Evolutionary conservation across 306 rosid genomes (phyloP), one percentile per base, ranked within the genome.

Genomic region (Medicago ruthenica): DNA sequence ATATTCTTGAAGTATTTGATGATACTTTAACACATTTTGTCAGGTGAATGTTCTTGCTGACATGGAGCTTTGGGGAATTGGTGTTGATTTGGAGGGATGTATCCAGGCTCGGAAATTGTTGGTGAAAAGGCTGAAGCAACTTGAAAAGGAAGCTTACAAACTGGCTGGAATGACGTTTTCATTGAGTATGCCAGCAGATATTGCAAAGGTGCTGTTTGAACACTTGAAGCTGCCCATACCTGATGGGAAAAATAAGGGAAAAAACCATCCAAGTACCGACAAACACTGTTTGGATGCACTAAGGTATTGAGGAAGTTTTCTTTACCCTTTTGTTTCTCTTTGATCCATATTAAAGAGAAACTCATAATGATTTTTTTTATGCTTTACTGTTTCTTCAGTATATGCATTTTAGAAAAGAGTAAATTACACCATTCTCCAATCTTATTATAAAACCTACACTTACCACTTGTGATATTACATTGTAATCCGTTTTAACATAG

Each of bases 11-110:
- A 65, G 50, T 44, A 75, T 79, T 44, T 70, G 53, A 83, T 70
- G 45, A 62, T 66, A 44, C 59, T 73, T 74, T 77, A 67, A 80
- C 75, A 55, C 78, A 16, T 75, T 20, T 63, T 77, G 20, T 70
- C 80, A 95, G 98, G 95, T 95, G 74, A 86, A 88, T 76, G 81
- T 95, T 83, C 93, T 95, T 78, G 98, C 97, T 60, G 98, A 95
- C 82, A 90, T 95, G 98, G 98, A 95, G 81, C 85, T 87, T 62
- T 90, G 95, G 91, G 98, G 98, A 58, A 91, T 95, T 50, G 98
- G 98, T 74, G 93, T 95, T 55, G 93, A 95, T 87, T 81, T 95
- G 89, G 97, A 92, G 87, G 82, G 92, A 50, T 95, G 97, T 83
- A 87, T 90, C 72, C 90, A 81, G 76, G 96, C 97, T 74, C 96